Conservation (phyloP, 1,139 yeast genomes). For the Suhomyces bribrorum region DNA sequence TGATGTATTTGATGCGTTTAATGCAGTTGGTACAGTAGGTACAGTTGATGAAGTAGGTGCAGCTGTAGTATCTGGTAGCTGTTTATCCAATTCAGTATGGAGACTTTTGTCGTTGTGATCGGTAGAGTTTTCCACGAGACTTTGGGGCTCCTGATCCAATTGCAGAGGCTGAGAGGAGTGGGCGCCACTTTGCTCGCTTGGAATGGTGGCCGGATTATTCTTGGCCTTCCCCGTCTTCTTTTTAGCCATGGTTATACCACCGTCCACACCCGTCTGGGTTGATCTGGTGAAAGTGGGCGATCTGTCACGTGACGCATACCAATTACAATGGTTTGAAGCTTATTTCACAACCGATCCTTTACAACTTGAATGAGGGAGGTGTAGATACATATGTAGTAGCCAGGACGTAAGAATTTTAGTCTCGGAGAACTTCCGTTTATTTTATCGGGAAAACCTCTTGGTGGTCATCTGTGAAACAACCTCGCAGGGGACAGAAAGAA, state of each 20-base stretch:
- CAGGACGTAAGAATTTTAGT: too few species aligned
- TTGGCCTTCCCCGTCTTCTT: conserved; percentile 8
- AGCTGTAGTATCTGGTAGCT: too few species aligned
- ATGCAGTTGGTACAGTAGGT: too few species aligned
- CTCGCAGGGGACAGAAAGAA: too few species aligned
- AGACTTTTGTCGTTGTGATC: not conserved
- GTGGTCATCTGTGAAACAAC: too few species aligned
- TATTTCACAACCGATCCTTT: too few species aligned
- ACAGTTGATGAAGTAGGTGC: too few species aligned
- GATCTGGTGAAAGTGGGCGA: not conserved
- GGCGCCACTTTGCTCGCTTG: not conserved
- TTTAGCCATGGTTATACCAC: conserved; percentile 14
- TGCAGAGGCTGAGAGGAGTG: not conserved
- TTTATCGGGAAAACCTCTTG: too few species aligned
- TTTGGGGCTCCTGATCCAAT: not conserved
- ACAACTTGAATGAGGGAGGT: too few species aligned
- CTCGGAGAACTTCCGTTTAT: too few species aligned
- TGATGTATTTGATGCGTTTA: conserved; percentile 1
- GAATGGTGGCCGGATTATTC: not conserved
- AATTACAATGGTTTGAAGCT: not conserved
- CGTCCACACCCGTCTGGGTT: too few species aligned
- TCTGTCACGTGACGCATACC: not conserved
- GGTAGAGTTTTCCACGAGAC: not conserved
- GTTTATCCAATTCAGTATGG: not conserved
- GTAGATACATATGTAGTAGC: too few species aligned